Evolutionary conservation across 2,329 filamentous ascomycete genomes (phyloP).

Genomic region (Zymoseptoria passerinii): DNA sequence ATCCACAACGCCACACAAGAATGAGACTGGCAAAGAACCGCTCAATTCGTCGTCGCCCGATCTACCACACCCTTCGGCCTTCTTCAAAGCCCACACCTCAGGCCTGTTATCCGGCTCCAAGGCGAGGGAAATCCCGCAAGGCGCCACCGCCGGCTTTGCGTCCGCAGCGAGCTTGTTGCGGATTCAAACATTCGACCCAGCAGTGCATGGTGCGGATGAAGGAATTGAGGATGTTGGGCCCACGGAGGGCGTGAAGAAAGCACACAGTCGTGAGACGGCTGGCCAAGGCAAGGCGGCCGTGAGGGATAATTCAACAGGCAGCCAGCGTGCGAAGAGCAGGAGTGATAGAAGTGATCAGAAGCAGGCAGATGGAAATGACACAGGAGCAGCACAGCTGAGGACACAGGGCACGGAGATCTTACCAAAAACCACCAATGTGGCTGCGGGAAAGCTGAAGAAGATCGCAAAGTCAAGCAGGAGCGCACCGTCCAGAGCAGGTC

Average conservation of each 20-base stretch:
- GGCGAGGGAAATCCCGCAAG: slow-evolving; percentile 6
- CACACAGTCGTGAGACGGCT: neutral
- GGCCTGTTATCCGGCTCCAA: slow-evolving; percentile 8
- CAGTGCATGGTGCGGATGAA: neutral
- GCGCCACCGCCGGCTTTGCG: slow-evolving; percentile 11
- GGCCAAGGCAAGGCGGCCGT: too few species aligned
- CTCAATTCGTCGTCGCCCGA: slow-evolving; percentile 14
- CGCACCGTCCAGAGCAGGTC: neutral
- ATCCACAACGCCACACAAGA: slow-evolving; percentile 13
- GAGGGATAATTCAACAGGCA: neutral
- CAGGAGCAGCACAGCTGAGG: neutral
- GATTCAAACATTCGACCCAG: neutral
- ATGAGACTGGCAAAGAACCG: neutral
- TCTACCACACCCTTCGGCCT: slow-evolving; percentile 10
- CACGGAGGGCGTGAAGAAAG: neutral
- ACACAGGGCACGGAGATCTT: neutral
- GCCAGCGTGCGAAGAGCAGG: neutral
- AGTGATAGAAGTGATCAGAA: neutral
- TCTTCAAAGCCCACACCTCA: slow-evolving; percentile 5
- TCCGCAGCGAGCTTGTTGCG: slow-evolving; percentile 8
- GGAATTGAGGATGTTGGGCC: neutral
- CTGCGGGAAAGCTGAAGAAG: neutral
- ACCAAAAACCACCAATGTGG: neutral
- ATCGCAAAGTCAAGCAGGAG: neutral
- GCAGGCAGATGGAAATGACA: neutral